Evolutionary conservation across 257 asterid species (phyloP).

Genomic region (Rhazya stricta): DNA sequence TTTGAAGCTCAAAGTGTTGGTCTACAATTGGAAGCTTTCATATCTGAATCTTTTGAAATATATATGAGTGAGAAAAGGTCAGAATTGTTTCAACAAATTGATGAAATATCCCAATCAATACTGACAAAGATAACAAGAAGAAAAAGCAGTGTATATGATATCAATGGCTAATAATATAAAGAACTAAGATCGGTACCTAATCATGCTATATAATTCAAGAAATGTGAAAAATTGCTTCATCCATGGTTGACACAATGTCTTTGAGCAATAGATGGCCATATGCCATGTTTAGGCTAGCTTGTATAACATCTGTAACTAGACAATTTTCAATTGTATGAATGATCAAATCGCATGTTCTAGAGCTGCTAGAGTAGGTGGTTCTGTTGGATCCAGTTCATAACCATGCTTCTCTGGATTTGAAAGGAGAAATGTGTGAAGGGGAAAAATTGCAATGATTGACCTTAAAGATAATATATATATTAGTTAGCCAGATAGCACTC

Average conservation of each 20-base stretch:
- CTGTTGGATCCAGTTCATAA: slow-evolving; percentile 15
- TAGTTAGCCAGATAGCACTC: not conserved
- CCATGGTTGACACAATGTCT: not conserved
- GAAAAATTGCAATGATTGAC: not conserved
- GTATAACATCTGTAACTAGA: not conserved
- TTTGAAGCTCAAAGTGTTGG: not conserved
- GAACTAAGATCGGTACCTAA: not conserved
- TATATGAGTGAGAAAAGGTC: not conserved
- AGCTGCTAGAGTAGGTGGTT: slow-evolving; percentile 5
- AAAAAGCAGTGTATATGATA: not conserved
- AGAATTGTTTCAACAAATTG: not conserved
- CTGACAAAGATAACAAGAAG: not conserved
- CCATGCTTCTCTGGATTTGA: not conserved
- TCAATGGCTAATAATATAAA: not conserved
- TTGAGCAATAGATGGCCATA: not conserved
- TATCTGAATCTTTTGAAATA: not conserved
- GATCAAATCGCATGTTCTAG: not conserved
- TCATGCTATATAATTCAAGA: not conserved
- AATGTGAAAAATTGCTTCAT: not conserved
- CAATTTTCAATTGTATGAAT: not conserved
- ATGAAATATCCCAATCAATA: not conserved
- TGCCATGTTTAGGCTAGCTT: slow-evolving; percentile 11
- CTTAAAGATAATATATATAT: not conserved
- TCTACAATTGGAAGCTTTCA: not conserved
- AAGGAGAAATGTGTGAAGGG: not conserved